Evolutionary conservation across 805 yeast genomes (phyloP).

Genomic region (Cyberlindnera sargentensis): DNA sequence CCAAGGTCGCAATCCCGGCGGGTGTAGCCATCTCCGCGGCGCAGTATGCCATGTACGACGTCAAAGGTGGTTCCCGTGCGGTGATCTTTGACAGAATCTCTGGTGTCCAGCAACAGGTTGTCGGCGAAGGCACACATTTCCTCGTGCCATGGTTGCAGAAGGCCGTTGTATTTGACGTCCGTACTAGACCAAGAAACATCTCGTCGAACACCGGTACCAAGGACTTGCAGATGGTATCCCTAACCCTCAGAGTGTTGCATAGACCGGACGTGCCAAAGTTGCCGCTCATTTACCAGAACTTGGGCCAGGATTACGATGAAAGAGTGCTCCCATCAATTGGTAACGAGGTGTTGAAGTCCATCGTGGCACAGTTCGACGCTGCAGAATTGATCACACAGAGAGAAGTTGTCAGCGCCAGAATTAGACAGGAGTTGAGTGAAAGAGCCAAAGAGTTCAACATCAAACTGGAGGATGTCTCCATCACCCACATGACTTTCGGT

Average conservation of each 20-base stretch:
- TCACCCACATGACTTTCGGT: slow-evolving; percentile 97
- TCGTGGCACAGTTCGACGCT: slow-evolving; percentile 92
- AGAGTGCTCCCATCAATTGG: slow-evolving; percentile 90
- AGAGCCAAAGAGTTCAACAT: slow-evolving; percentile 88
- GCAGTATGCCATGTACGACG: slow-evolving; percentile 87
- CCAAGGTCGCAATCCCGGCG: slow-evolving; percentile 58
- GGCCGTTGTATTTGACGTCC: slow-evolving; percentile 84
- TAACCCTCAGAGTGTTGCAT: slow-evolving; percentile 88
- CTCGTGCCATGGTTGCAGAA: slow-evolving; percentile 93
- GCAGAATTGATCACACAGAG: slow-evolving; percentile 96
- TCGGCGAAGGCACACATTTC: slow-evolving; percentile 97
- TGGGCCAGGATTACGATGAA: slow-evolving; percentile 94
- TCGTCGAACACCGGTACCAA: slow-evolving; percentile 95
- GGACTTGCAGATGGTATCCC: slow-evolving; percentile 91
- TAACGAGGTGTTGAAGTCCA: slow-evolving; percentile 81
- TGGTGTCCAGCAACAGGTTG: slow-evolving; percentile 83
- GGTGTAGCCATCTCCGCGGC: slow-evolving; percentile 65
- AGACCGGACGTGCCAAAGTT: slow-evolving; percentile 83
- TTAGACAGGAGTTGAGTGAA: slow-evolving; percentile 74
- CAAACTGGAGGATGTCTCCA: slow-evolving; percentile 91
- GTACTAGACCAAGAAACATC: slow-evolving; percentile 92
- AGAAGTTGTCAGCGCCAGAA: slow-evolving; percentile 85
- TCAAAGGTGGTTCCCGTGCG: slow-evolving; percentile 92
- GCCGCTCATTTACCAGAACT: slow-evolving; percentile 82
- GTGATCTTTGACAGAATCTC: slow-evolving; percentile 86